Evolutionary conservation across 495 filamentous ascomycete genomes (phyloP).

Genomic region (Penicillium manginii): DNA sequence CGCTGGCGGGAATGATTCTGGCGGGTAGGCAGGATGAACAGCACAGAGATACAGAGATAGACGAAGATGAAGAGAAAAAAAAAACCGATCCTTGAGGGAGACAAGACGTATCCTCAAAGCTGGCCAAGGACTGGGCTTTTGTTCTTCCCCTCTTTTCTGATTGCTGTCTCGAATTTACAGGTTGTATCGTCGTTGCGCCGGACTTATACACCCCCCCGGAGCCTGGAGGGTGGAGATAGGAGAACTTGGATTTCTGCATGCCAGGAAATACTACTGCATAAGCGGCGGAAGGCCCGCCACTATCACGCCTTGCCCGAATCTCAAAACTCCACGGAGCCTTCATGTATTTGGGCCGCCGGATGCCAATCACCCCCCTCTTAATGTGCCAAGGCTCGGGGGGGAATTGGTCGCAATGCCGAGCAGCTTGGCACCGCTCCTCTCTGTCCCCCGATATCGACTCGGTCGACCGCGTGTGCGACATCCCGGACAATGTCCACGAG

Average conservation of each 20-base stretch:
- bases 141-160: slow-evolving; percentile 1
- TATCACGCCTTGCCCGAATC: neutral
- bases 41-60: neutral
- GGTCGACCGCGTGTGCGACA: slow-evolving; percentile 4
- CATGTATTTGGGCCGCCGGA: neutral
- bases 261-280: neutral
- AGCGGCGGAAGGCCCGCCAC: neutral
- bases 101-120: neutral
- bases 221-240: neutral
- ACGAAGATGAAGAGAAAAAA: neutral
- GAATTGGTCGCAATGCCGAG: slow-evolving; percentile 19
- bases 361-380: neutral
- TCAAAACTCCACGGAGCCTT: neutral
- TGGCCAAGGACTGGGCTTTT: neutral
- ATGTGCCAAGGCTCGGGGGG: slow-evolving; percentile 21
- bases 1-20: neutral
- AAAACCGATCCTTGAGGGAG: neutral
- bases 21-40: neutral
- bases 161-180: neutral
- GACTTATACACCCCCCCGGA: neutral
- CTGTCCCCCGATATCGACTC: slow-evolving; percentile 11
- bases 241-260: neutral
- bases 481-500: slow-evolving; percentile 3
- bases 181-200: neutral
- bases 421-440: slow-evolving; percentile 23